Percentiles rank a stretch among this genome's conserved stretches.
These are phyloP conservation scores for Torrubiellomyces zombiae DNA, from an alignment of 2,329 filamentous ascomycete genomes.

Conservation along the genomic window DNA sequence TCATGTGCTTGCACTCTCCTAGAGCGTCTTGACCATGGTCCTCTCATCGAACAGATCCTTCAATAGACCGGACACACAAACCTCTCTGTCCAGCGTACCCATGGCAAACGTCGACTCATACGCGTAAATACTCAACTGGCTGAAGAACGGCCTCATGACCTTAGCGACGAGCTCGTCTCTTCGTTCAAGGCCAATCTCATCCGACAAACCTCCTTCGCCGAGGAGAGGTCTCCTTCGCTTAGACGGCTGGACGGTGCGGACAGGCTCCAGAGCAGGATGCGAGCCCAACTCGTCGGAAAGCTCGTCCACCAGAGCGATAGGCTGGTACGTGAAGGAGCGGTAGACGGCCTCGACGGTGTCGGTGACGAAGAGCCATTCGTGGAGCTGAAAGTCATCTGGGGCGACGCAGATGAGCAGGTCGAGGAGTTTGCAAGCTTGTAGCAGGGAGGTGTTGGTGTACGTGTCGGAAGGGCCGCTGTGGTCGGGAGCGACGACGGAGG, in stretches of 20 bases:
- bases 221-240: conserved; percentile 31
- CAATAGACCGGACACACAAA: conserved; percentile 47
- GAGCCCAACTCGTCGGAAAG: conserved; percentile 59
- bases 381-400: conserved; percentile 93
- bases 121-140: conserved; percentile 76
- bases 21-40: conserved; percentile 45
- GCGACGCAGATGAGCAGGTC: conserved; percentile 74
- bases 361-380: conserved; percentile 94
- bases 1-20: conserved; percentile 5
- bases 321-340: conserved; percentile 49
- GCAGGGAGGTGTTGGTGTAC: conserved; percentile 58
- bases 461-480: conserved; percentile 48
- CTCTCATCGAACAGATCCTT: conserved; percentile 67
- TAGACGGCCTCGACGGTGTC: conserved; percentile 96
- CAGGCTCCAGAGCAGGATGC: conserved; percentile 14
- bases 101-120: conserved; percentile 91
- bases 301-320: conserved; percentile 68
- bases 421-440: conserved; percentile 88
- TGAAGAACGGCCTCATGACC: conserved; percentile 75
- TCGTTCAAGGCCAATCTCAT: conserved; percentile 39
- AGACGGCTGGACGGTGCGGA: conserved; percentile 19
- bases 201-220: conserved; percentile 33
- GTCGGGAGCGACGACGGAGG: conserved; percentile 53
- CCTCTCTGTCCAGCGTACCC: conserved; percentile 47
- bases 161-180: conserved; percentile 57